Conservation (phyloP, 2,329 filamentous ascomycete genomes). For the Myriosclerotinia duriaeana region DNA sequence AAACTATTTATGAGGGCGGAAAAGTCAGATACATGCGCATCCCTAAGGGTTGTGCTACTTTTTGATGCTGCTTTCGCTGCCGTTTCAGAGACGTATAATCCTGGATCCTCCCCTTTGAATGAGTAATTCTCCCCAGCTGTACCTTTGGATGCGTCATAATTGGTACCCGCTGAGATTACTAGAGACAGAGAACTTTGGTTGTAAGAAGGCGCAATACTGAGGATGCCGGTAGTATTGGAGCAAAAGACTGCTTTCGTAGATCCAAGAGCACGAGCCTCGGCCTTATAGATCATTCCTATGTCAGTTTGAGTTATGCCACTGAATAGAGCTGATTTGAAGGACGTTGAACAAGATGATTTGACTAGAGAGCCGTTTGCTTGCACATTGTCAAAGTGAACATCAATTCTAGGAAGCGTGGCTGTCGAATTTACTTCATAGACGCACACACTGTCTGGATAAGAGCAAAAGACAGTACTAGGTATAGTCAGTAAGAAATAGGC, state of each 20-base stretch:
- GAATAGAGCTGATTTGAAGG: slow-evolving; percentile 37
- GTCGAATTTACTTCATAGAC: slow-evolving; percentile 35
- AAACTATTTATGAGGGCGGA: slow-evolving; percentile 44
- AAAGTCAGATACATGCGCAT: slow-evolving; percentile 47
- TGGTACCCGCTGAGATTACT: slow-evolving; percentile 48
- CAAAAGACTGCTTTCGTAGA: slow-evolving; percentile 26
- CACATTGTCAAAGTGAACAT: slow-evolving; percentile 46
- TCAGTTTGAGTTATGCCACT: slow-evolving; percentile 44
- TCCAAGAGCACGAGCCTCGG: slow-evolving; percentile 41
- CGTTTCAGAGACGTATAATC: slow-evolving; percentile 40
- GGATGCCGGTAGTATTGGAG: slow-evolving; percentile 32
- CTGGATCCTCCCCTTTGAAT: slow-evolving; percentile 51
- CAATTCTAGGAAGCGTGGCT: slow-evolving; percentile 44
- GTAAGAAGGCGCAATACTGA: slow-evolving; percentile 38
- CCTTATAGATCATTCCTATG: slow-evolving; percentile 48
- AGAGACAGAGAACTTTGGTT: slow-evolving; percentile 41
- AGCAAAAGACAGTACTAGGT: slow-evolving; percentile 46
- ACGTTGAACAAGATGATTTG: slow-evolving; percentile 41
- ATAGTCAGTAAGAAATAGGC: slow-evolving; percentile 38
- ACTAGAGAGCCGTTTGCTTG: slow-evolving; percentile 38
- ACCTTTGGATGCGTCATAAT: slow-evolving; percentile 53
- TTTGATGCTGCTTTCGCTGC: slow-evolving; percentile 40
- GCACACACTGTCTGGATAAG: slow-evolving; percentile 44
- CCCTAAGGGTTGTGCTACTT: slow-evolving; percentile 40
- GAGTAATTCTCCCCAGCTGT: slow-evolving; percentile 47